A percentile compares a stretch with the other conserved stretches of the same genome.
These are phyloP conservation scores for Arachnopeziza araneosa DNA, from an alignment of 2,329 filamentous ascomycete species.

Conservation along the genomic window DNA sequence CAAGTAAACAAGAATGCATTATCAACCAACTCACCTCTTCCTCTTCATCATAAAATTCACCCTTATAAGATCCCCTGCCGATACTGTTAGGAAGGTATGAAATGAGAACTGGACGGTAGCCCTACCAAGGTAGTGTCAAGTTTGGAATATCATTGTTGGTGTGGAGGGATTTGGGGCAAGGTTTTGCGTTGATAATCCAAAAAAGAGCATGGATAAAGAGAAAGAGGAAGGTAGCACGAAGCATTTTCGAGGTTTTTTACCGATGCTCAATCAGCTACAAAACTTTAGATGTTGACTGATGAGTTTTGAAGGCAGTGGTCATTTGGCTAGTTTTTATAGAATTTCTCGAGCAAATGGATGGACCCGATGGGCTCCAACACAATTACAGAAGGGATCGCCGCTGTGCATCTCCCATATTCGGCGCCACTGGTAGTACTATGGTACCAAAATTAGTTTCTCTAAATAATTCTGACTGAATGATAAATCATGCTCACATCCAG, in stretches of 20 bases:
- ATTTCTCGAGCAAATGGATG: not conserved
- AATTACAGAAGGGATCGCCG: not conserved
- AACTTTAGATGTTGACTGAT: not conserved
- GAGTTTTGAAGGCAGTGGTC: not conserved
- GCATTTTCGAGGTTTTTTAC: not conserved
- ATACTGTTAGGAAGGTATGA: not conserved
- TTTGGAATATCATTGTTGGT: not conserved
- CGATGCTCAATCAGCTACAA: not conserved
- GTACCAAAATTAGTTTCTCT: not conserved
- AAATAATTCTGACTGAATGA: not conserved
- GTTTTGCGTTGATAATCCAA: not conserved
- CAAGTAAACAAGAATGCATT: not conserved
- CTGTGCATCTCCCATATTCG: not conserved
- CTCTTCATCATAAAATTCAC: not conserved
- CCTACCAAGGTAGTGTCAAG: not conserved
- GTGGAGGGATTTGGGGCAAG: not conserved
- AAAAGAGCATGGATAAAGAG: not conserved
- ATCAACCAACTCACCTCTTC: not conserved
- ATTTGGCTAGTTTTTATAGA: not conserved
- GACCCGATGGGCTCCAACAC: not conserved
- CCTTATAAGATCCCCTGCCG: not conserved
- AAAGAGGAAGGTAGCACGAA: not conserved
- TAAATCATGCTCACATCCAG: not conserved
- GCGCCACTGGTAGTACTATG: not conserved
- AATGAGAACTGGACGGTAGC: not conserved